These are phyloP conservation scores for Batrachochytrium dendrobatidis DNA, from an alignment of 371 early-diverging fungal genomes.

Conservation along the genomic window DNA sequence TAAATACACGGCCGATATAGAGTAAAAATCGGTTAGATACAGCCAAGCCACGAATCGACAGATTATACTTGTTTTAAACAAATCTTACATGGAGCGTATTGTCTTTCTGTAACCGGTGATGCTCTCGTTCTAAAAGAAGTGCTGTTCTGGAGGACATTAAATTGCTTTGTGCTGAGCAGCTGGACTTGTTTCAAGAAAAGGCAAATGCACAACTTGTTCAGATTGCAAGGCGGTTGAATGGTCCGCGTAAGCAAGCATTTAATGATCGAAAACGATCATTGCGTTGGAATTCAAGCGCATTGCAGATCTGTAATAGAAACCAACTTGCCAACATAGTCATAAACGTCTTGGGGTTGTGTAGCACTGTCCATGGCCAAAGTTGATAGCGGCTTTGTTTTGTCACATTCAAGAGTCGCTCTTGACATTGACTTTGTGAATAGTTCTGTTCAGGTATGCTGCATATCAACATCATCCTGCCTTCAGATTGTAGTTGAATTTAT, in stretches of 20 bases:
- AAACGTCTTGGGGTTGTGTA: too few species aligned
- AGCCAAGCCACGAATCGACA: neutral
- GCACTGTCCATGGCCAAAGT: too few species aligned
- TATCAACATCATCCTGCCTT: neutral
- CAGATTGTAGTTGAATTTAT: neutral
- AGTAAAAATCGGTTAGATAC: neutral
- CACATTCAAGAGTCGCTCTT: constrained; percentile 11
- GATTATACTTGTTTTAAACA: neutral
- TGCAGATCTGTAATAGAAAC: too few species aligned
- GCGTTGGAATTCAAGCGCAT: too few species aligned
- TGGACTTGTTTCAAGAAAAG: too few species aligned
- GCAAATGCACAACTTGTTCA: too few species aligned
- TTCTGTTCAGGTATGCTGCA: constrained; percentile 31
- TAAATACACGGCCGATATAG: neutral
- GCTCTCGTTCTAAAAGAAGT: constrained; percentile 22
- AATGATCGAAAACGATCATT: too few species aligned
- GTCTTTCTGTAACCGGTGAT: constrained; percentile 9
- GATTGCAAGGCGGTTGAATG: too few species aligned
- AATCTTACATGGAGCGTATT: constrained; percentile 10
- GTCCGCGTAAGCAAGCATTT: too few species aligned
- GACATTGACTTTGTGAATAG: constrained; percentile 45
- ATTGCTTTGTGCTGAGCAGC: too few species aligned
- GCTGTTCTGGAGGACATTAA: constrained; percentile 23
- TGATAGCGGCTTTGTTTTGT: neutral
- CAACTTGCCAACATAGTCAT: too few species aligned